Evolutionary conservation across 2,329 filamentous ascomycete species (phyloP), one percentile per base, ranked within the genome.

Genomic region (Epichloe sylvatica): DNA sequence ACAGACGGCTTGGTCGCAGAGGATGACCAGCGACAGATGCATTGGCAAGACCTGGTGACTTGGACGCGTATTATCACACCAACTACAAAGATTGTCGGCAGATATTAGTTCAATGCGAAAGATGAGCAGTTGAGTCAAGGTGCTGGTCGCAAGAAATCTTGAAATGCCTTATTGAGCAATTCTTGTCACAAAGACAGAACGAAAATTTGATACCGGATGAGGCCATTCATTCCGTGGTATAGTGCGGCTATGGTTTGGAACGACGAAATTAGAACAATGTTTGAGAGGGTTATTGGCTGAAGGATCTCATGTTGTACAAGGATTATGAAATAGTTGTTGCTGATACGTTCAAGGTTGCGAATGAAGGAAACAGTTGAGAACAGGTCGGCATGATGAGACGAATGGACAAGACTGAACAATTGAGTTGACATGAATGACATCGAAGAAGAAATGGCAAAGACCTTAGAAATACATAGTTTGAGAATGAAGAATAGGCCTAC

Each of bases 11-110:
- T 57, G 5, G 58, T 55, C 33, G 34, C 40, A 44, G 57, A 56
- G 6, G 53, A 55, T 8, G 47, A 38, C 5, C 36, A 50, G 11
- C 36, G 47, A 4, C 44, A 54, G 3, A 56, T 53, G 36, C 12
- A 52, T 33, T 67, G 64, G 63, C 54, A 64, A 7, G 61, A 66
- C 38, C 33, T 63, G 37, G 49, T 57, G 9, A 45, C 65, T 5
- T 67, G 63, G 64, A 58, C 62, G 44, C 51, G 59, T 25, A 47
- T 44, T n/a, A 47, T 53, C 12, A 56, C 52, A 25, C 39, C 46
- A 9, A 49, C 42, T 13, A 49, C 49, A 6, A 53, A 52, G 1
- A 52, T 58, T 8, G 8, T 47, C 12, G 30, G 25, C 7, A 12
- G 25, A 34, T 17, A 34, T 36, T 45, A 35, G 13, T 33, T 8